Evolutionary conservation across 2,329 filamentous ascomycete species (phyloP).

Genomic region (Aspergillus transmontanensis): DNA sequence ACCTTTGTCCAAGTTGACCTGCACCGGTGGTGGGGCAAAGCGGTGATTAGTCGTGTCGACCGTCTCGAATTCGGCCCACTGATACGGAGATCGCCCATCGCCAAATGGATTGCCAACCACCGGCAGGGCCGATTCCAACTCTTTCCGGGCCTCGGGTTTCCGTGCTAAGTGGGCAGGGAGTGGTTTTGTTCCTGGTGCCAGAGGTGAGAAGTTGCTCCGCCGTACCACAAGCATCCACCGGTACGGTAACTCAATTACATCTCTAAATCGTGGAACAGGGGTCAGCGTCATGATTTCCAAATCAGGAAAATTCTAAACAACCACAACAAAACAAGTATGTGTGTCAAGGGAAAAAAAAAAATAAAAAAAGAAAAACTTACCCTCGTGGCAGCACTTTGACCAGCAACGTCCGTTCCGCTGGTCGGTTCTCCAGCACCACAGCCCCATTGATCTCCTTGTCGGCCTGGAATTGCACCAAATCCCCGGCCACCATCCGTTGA

Average conservation of each 20-base stretch:
- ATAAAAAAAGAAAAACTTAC: conserved; percentile 53
- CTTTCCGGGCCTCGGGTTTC: conserved; percentile 56
- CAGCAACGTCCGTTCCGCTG: conserved; percentile 73
- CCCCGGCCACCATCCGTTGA: conserved; percentile 67
- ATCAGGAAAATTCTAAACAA: conserved; percentile 17
- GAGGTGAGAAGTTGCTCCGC: conserved; percentile 51
- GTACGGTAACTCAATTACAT: conserved; percentile 64
- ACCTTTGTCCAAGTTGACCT: conserved; percentile 70
- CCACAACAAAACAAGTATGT: background rate
- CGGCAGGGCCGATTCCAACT: conserved; percentile 63
- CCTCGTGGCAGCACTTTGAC: conserved; percentile 83
- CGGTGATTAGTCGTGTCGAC: conserved; percentile 57
- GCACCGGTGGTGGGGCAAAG: conserved; percentile 59
- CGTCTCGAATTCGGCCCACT: conserved; percentile 79
- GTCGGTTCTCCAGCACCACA: conserved; percentile 79
- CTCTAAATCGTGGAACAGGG: conserved; percentile 27
- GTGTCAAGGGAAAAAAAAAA: conserved; percentile 2
- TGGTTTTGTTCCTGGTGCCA: conserved; percentile 49
- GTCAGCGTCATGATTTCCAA: conserved; percentile 19
- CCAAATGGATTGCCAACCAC: conserved; percentile 68
- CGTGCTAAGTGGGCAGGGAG: conserved; percentile 51
- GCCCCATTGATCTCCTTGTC: conserved; percentile 89
- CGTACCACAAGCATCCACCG: conserved; percentile 53
- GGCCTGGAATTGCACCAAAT: conserved; percentile 84
- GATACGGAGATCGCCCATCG: conserved; percentile 58